Conservation (phyloP, 257 asterid species). For the Catharanthus roseus region DNA sequence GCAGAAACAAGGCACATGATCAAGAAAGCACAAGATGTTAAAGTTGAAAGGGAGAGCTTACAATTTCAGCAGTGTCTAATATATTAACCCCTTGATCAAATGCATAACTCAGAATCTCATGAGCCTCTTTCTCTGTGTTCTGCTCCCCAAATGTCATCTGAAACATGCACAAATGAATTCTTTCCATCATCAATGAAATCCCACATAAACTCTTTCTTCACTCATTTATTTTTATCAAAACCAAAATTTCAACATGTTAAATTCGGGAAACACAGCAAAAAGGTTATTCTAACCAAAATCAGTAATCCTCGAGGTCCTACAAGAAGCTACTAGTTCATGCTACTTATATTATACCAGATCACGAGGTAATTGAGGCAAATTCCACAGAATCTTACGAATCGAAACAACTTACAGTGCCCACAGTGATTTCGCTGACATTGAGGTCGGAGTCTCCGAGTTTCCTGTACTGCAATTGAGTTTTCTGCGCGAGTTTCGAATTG, state of each 20-base stretch:
- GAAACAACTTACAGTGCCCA: slow-evolving; percentile 72
- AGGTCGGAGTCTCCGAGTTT: slow-evolving; percentile 92
- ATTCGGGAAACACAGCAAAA: too few species aligned
- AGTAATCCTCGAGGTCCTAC: neutral
- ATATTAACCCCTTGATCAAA: slow-evolving; percentile 74
- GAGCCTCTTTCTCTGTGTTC: slow-evolving; percentile 95
- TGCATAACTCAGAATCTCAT: slow-evolving; percentile 67
- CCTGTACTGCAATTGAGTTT: slow-evolving; percentile 46
- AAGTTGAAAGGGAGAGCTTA: slow-evolving; percentile 28
- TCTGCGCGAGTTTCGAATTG: slow-evolving; percentile 22
- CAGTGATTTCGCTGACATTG: slow-evolving; percentile 71
- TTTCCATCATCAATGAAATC: slow-evolving; percentile 5
- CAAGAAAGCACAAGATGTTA: too few species aligned
- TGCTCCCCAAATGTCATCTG: slow-evolving; percentile 97
- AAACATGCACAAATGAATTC: slow-evolving; percentile 14
- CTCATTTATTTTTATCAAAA: neutral
- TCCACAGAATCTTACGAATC: neutral
- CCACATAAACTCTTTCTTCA: neutral
- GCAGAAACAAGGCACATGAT: too few species aligned
- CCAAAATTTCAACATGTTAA: neutral
- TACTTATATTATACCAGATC: neutral
- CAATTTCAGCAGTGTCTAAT: slow-evolving; percentile 79
- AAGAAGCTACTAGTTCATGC: neutral
- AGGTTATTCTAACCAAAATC: too few species aligned
- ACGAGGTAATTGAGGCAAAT: too few species aligned